phyloP scores from a whole-genome alignment of 2,329 filamentous ascomycete species.

The Colletotrichum liaoningense region DNA sequence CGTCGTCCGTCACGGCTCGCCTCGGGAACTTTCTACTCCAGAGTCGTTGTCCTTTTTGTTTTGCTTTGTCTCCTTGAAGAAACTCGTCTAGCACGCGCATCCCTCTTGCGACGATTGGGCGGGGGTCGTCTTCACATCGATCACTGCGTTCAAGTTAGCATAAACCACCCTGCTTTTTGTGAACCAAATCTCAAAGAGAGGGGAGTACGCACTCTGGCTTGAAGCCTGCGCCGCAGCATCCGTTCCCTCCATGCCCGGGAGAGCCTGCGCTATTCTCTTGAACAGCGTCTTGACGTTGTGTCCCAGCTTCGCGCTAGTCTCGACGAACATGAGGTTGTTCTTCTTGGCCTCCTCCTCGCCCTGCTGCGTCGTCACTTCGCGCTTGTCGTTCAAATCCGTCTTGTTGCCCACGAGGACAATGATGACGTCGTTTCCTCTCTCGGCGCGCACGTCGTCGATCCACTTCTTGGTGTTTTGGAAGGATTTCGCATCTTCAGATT shows the following conservation, averaged over 20 bases:
- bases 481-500: slow-evolving; percentile 80
- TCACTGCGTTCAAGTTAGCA: slow-evolving; percentile 69
- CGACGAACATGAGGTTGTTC: slow-evolving; percentile 98
- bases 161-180: too few species aligned
- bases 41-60: not conserved
- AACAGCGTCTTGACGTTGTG: slow-evolving; percentile 99
- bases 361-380: slow-evolving; percentile 95
- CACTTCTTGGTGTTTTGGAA: slow-evolving; percentile 99
- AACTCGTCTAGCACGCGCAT: slow-evolving; percentile 69
- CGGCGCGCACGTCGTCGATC: slow-evolving; percentile 97
- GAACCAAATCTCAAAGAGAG: not conserved
- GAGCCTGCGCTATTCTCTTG: slow-evolving; percentile 96
- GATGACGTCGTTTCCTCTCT: slow-evolving; percentile 98
- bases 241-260: slow-evolving; percentile 97
- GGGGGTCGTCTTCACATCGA: slow-evolving; percentile 89
- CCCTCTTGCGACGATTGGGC: slow-evolving; percentile 77
- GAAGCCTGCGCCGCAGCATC: slow-evolving; percentile 79
- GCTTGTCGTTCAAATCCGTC: slow-evolving; percentile 98
- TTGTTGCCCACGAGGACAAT: slow-evolving; percentile 99
- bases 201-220: slow-evolving; percentile 76
- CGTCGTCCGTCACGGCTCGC: slow-evolving; percentile 32
- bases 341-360: slow-evolving; percentile 98
- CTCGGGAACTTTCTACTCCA: slow-evolving; percentile 23
- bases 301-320: slow-evolving; percentile 97
- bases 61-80: not conserved